phyloP scores from a whole-genome alignment of 768 basidiomycete species.

The Rhodosporidiobolus sp. region DNA sequence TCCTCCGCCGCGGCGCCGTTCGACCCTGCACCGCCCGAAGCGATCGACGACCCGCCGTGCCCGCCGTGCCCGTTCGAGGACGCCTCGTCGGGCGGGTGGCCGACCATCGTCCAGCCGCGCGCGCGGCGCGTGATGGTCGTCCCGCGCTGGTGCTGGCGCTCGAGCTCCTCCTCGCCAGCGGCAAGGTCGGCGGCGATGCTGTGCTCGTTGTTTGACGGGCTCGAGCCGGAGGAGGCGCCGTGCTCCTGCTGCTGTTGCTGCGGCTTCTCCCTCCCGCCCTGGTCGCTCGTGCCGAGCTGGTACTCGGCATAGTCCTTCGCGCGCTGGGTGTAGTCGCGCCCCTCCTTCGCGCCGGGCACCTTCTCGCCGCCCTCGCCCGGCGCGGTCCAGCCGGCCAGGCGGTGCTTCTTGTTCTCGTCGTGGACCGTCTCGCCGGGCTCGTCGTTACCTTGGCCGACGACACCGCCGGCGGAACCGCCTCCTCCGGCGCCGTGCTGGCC shows the following conservation, averaged over 20 bases:
- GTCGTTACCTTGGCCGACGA: constrained; percentile 45
- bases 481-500: constrained; percentile 50
- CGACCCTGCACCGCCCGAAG: neutral
- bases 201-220: neutral
- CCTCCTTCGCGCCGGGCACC: constrained; percentile 1
- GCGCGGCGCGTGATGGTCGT: constrained; percentile 22
- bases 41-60: neutral
- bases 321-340: neutral
- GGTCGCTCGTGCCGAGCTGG: neutral
- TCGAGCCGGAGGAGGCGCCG: neutral
- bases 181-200: neutral
- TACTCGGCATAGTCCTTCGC: constrained; percentile 8
- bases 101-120: constrained; percentile 20
- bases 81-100: neutral
- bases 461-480: constrained; percentile 50
- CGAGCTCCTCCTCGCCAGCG: neutral
- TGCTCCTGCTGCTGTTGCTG: neutral
- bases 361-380: neutral
- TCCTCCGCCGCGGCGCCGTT: constrained; percentile 18
- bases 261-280: constrained; percentile 9
- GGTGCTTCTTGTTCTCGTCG: constrained; percentile 34
- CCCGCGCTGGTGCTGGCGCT: constrained; percentile 6
- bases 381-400: neutral
- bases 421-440: constrained; percentile 31
- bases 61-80: too few relatives aligned